Evolutionary conservation across 495 filamentous ascomycete genomes (phyloP), one percentile per base, ranked within the genome.

Genomic region (Aspergillus coremiiformis): DNA sequence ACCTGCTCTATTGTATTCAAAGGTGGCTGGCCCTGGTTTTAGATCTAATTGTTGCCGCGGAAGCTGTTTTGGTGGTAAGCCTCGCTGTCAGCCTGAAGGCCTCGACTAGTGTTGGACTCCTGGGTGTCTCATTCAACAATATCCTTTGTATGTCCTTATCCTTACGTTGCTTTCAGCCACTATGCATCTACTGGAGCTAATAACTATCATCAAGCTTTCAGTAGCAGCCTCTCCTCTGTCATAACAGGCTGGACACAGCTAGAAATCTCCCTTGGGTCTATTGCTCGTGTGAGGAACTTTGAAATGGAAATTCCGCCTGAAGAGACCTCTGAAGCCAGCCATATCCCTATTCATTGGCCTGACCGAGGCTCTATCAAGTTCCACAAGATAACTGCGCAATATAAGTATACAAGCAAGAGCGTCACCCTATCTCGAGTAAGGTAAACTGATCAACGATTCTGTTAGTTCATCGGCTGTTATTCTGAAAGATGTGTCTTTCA

Each of bases 11-110:
- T 14, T 35, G 32, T 15, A 35, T 35, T 10, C 32, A 35, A 79
- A 71, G 84, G 23, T 90, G 86, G 86, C 72, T 90, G 62, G 77
- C 73, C 17, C 76, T 84, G 64, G 75, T 84, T 20, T 78, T 89
- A 73, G 64, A 80, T 9, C 52, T 84, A 1, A 68, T 87, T 3
- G 71, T 78, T 53, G 73, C 80, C 8, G 70, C 78, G 29, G 78
- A 87, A 29, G 75, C 83, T 0, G 64, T 70, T 6, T 60, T 82
- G 10, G 78, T 87, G 7, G 57, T 65, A 43, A 26, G 49, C 1
- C 35, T 68, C 24, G 60, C 64, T 14, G 42, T 61, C 7, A 47
- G 46, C 9, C 44, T 68, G 49, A 60, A 45, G 26, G 55, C 54
- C 5, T 52, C 45, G 15, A 44, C 58, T 2, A 56, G 52, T 6